phyloP scores from a whole-genome alignment of 2,329 filamentous ascomycete genomes.

The Neofusicoccum umdonicola region DNA sequence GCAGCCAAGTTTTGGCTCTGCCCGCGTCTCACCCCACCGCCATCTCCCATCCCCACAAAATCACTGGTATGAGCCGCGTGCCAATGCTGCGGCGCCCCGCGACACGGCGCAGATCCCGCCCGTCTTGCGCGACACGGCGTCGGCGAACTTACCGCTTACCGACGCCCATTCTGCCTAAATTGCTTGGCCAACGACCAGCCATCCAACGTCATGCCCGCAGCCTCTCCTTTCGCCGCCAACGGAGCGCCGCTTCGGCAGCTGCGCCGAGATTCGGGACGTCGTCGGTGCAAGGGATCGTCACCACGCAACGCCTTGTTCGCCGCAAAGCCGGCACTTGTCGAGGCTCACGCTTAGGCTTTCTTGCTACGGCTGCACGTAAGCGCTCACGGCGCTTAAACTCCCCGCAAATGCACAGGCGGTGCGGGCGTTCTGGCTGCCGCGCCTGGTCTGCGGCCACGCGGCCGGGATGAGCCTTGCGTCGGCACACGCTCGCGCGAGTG shows the following conservation, averaged over 20 bases:
- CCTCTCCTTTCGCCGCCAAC: neutral
- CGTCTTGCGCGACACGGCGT: neutral
- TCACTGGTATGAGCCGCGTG: neutral
- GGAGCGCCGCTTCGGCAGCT: neutral
- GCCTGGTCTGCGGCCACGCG: neutral
- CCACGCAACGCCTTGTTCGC: neutral
- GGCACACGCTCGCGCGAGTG: neutral
- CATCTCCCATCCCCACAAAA: constrained; percentile 8
- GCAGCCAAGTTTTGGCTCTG: constrained; percentile 3
- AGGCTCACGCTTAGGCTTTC: neutral
- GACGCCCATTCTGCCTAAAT: constrained; percentile 5
- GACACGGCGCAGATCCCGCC: constrained; percentile 3
- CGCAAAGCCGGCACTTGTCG: neutral
- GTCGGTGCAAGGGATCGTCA: constrained; percentile 2
- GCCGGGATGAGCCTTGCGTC: neutral
- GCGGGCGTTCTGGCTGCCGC: neutral
- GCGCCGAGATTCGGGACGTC: neutral
- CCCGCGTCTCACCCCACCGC: constrained; percentile 5
- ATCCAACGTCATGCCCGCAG: neutral
- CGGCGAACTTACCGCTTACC: neutral
- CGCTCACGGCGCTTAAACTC: constrained; percentile 1
- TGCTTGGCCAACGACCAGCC: neutral
- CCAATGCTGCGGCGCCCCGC: neutral
- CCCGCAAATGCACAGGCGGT: neutral
- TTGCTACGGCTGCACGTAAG: neutral